A percentile compares a stretch with the other conserved stretches of the same genome.
Evolutionary conservation across 2,329 filamentous ascomycete species (phyloP).

Genomic region (Didymellaceae sp.): DNA sequence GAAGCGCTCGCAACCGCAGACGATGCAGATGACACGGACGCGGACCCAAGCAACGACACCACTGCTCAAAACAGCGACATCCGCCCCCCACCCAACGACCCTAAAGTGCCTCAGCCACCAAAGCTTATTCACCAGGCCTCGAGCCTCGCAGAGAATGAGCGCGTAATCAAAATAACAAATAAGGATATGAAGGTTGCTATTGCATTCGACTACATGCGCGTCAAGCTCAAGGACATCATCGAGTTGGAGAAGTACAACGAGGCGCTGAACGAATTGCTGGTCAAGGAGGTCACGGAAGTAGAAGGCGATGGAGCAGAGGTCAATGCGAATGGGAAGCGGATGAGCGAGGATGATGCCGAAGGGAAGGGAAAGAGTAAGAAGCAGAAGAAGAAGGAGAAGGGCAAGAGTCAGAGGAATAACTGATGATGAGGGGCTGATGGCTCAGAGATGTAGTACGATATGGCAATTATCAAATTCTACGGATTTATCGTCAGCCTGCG

Average conservation of each 20-base stretch:
- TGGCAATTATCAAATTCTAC: too few relatives aligned
- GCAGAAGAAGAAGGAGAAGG: conserved; percentile 32
- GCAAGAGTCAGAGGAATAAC: conserved; percentile 32
- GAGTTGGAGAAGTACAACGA: conserved; percentile 69
- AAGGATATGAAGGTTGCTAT: conserved; percentile 70
- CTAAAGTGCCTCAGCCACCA: conserved; percentile 15
- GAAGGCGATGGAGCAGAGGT: conserved; percentile 17
- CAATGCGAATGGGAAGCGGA: conserved; percentile 39
- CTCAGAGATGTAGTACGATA: too few relatives aligned
- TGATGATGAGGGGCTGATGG: conserved; percentile 18
- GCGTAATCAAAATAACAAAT: conserved; percentile 48
- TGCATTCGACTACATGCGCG: conserved; percentile 80
- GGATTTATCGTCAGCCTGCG: too few relatives aligned
- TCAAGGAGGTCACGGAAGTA: conserved; percentile 33
- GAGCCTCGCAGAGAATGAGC: conserved; percentile 24
- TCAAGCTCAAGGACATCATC: conserved; percentile 73
- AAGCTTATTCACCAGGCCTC: conserved; percentile 19
- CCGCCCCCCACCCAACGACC: conserved; percentile 12
- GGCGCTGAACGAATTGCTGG: conserved; percentile 65
- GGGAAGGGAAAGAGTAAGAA: conserved; percentile 29
- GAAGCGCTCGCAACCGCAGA: conserved; percentile 29
- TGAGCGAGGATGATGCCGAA: conserved; percentile 35
- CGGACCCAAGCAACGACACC: conserved; percentile 24
- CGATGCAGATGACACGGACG: conserved; percentile 31
- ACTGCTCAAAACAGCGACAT: conserved; percentile 34